Evolutionary conservation across 2,329 filamentous ascomycete species (phyloP).

Genomic region (Sporothrix protearum): DNA sequence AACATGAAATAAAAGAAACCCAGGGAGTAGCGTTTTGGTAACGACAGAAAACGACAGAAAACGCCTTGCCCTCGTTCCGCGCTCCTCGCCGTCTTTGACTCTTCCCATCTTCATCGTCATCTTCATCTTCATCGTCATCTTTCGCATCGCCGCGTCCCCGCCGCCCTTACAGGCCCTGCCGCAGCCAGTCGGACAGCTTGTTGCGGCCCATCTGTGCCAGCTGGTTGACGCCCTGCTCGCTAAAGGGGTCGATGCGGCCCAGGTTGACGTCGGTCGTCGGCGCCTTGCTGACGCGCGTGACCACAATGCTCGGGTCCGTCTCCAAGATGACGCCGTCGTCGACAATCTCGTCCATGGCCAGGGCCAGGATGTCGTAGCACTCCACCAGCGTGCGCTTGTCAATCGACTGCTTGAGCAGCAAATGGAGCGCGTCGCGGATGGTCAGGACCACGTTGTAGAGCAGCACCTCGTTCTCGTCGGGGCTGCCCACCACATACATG

Average conservation of each 20-base stretch:
- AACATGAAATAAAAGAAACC: slow-evolving; percentile 1
- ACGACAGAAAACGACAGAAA: too few species aligned
- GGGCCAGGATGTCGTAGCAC: slow-evolving; percentile 93
- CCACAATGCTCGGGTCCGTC: slow-evolving; percentile 91
- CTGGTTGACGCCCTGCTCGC: slow-evolving; percentile 92
- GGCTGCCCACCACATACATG: slow-evolving; percentile 82
- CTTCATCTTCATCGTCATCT: background rate
- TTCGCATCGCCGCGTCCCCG: too few species aligned
- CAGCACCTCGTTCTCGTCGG: slow-evolving; percentile 95
- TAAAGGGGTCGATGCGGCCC: slow-evolving; percentile 83
- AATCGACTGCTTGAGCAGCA: slow-evolving; percentile 93
- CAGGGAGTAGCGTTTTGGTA: too few species aligned
- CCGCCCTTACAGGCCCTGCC: slow-evolving; percentile 72
- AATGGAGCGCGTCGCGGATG: slow-evolving; percentile 83
- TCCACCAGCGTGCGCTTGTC: slow-evolving; percentile 98
- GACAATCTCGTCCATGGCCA: slow-evolving; percentile 92
- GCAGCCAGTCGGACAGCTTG: slow-evolving; percentile 84
- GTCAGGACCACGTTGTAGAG: slow-evolving; percentile 92
- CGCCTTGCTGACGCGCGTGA: slow-evolving; percentile 86
- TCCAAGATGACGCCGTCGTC: slow-evolving; percentile 96
- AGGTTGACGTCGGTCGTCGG: slow-evolving; percentile 88
- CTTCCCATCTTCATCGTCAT: too few species aligned
- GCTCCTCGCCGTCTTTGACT: too few species aligned
- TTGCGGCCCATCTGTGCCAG: slow-evolving; percentile 90
- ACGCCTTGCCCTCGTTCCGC: too few species aligned